Conservation (phyloP, 805 yeast genomes). For the Starmerella lactis-condensi region DNA sequence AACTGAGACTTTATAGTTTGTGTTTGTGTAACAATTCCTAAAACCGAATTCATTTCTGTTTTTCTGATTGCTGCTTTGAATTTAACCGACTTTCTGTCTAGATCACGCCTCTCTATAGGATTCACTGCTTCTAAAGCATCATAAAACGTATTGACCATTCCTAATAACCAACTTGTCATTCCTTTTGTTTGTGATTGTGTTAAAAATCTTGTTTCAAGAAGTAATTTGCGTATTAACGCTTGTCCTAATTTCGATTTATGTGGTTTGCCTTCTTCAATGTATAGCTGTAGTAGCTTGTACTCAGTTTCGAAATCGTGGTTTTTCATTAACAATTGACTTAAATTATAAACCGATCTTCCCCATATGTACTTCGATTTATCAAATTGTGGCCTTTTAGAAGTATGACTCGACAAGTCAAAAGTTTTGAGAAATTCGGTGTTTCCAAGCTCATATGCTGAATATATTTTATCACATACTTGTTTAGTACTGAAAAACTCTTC, state of each 20-base stretch:
- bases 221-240: conserved; percentile 16
- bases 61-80: conserved; percentile 11
- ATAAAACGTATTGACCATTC: conserved; percentile 17
- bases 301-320: conserved; percentile 12
- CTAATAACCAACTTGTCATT: conserved; percentile 14
- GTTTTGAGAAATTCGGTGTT: background rate
- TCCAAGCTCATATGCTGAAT: background rate
- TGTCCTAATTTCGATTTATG: conserved; percentile 13
- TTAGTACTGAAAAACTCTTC: conserved; percentile 6
- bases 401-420: background rate
- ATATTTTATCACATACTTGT: background rate
- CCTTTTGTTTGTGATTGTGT: conserved; percentile 12
- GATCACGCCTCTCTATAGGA: conserved; percentile 15
- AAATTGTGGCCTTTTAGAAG: background rate
- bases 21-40: conserved; percentile 2
- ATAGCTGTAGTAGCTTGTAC: conserved; percentile 14
- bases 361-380: conserved; percentile 14
- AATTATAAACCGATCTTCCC: conserved; percentile 14
- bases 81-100: conserved; percentile 15
- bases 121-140: conserved; percentile 15
- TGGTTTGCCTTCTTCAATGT: conserved; percentile 12
- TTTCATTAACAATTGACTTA: conserved; percentile 15
- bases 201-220: conserved; percentile 16
- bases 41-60: conserved; percentile 12
- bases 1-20: background rate